Evolutionary conservation across 257 asterid genomes (phyloP).

Genomic region (Fraxinus americana): DNA sequence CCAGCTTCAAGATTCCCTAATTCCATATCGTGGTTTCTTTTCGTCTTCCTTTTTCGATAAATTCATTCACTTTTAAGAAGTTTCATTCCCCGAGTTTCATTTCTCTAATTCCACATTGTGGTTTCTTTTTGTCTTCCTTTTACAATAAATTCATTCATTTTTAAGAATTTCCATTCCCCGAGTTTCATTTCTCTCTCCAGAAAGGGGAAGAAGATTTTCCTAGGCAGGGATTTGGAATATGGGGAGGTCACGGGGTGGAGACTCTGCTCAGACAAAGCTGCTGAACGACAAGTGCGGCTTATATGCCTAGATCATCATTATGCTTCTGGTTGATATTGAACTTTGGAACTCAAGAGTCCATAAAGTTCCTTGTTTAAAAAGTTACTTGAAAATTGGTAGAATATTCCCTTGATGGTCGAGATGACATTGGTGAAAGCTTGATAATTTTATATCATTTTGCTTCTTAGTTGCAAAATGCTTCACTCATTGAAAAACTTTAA

Average conservation of each 20-base stretch:
- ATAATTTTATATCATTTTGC: not conserved
- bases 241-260: not conserved
- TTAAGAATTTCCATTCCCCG: not conserved
- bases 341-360: not conserved
- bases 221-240: not conserved
- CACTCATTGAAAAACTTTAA: not conserved
- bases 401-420: not conserved
- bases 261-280: not conserved
- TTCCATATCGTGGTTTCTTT: not conserved
- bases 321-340: not conserved
- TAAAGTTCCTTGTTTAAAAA: not conserved
- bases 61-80: too few relatives aligned
- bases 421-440: not conserved
- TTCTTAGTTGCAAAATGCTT: not conserved
- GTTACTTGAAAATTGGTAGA: not conserved
- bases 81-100: not conserved
- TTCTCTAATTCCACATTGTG: not conserved
- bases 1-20: not conserved
- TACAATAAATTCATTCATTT: not conserved
- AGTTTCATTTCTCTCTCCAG: not conserved
- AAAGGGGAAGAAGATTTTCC: not conserved
- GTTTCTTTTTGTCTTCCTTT: too few relatives aligned
- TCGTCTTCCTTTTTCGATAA: not conserved
- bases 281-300: not conserved
- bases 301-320: not conserved